phyloP scores from a whole-genome alignment of 225 moss, liverwort and hornwort species.

The Neckera pumila region DNA sequence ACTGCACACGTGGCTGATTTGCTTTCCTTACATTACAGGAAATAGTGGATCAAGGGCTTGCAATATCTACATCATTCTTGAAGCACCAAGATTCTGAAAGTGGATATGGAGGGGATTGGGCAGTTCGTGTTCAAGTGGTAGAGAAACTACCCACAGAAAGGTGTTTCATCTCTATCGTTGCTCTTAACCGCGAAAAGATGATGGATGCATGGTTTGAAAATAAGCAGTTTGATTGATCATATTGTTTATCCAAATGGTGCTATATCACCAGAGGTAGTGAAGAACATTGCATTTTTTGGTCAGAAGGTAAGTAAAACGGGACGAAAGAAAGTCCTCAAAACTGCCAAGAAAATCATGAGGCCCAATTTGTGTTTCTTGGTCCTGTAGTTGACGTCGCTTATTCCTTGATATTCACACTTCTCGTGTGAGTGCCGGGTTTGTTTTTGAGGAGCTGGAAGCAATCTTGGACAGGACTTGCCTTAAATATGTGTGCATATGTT shows the following conservation, averaged over 20 bases:
- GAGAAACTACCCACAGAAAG: conserved; percentile 17
- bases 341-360: background rate
- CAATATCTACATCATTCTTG: conserved; percentile 68
- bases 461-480: background rate
- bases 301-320: background rate
- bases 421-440: background rate
- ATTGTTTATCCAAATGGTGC: background rate
- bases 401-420: background rate
- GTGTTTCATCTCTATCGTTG: background rate
- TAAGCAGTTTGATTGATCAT: background rate
- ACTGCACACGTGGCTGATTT: background rate
- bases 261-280: background rate
- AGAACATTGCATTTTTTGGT: background rate
- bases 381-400: background rate
- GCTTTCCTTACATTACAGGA: conserved; percentile 32
- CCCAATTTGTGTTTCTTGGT: background rate
- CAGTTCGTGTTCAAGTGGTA: conserved; percentile 58
- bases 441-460: background rate
- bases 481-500: background rate
- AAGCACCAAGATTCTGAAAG: conserved; percentile 61
- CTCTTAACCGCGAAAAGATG: background rate
- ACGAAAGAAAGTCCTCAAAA: background rate
- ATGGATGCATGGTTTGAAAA: background rate
- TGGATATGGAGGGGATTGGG: conserved; percentile 99
- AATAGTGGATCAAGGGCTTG: conserved; percentile 60